These are phyloP conservation scores for Diospyros lotus DNA, from an alignment of 148 eudicot genomes.

Conservation along the genomic window DNA sequence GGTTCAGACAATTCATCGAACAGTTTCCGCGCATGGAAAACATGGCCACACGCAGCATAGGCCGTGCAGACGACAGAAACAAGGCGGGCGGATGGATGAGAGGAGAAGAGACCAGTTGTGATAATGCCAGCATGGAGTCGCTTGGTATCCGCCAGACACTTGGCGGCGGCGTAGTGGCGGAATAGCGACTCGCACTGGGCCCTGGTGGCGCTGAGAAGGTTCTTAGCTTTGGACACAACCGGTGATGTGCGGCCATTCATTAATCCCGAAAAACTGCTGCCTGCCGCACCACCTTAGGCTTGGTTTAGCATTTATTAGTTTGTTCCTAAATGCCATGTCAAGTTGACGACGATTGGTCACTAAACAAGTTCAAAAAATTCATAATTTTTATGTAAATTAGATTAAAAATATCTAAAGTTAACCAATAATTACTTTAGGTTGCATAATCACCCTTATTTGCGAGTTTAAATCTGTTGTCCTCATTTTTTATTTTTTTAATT, in stretches of 20 bases:
- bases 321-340: too few species aligned
- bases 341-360: too few species aligned
- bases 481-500: too few species aligned
- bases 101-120: constrained; percentile 39
- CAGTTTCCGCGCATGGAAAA: constrained; percentile 40
- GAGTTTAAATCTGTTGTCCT: too few species aligned
- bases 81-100: constrained; percentile 17
- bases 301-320: not conserved
- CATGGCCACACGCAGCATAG: constrained; percentile 41
- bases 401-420: too few species aligned
- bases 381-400: too few species aligned
- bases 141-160: constrained; percentile 39
- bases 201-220: constrained; percentile 19
- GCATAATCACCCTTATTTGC: too few species aligned
- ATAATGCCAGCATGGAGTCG: constrained; percentile 43
- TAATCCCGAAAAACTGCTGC: not conserved
- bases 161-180: constrained; percentile 34
- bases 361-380: too few species aligned
- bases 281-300: not conserved
- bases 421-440: too few species aligned
- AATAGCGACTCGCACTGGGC: constrained; percentile 33
- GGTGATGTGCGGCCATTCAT: constrained; percentile 21
- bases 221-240: constrained; percentile 19
- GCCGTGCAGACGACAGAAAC: constrained; percentile 36
- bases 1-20: constrained; percentile 55